phyloP scores from a whole-genome alignment of 2,329 filamentous ascomycete species.

The Colletotrichum simmondsii region DNA sequence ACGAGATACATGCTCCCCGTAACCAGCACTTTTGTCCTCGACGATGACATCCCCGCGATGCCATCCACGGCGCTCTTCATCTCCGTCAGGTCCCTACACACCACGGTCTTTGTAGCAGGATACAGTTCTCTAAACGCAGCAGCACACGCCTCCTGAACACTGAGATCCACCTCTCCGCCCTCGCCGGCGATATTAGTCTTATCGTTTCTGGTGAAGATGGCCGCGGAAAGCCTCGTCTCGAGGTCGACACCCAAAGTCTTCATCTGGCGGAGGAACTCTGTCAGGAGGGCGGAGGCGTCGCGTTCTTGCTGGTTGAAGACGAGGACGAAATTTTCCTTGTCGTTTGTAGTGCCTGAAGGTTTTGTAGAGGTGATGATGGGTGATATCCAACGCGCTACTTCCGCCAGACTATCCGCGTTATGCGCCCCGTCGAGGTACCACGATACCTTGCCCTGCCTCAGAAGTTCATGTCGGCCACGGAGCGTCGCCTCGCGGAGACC shows the following conservation, averaged over 20 bases:
- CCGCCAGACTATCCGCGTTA: constrained; percentile 87
- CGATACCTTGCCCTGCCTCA: constrained; percentile 64
- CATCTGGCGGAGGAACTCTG: constrained; percentile 53
- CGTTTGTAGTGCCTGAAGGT: too few relatives aligned
- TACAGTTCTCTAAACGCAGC: constrained; percentile 61
- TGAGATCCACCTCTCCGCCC: constrained; percentile 59
- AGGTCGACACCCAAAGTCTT: background rate
- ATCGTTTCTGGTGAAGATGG: constrained; percentile 66
- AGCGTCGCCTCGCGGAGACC: constrained; percentile 82
- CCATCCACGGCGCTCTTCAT: constrained; percentile 66
- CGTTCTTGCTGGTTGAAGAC: constrained; percentile 90
- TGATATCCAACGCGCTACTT: constrained; percentile 86
- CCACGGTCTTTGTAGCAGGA: constrained; percentile 52
- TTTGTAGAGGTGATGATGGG: constrained; percentile 47
- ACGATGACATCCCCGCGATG: constrained; percentile 49
- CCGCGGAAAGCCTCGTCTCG: constrained; percentile 70
- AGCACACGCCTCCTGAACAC: constrained; percentile 62
- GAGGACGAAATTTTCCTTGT: constrained; percentile 54
- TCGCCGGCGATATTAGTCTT: background rate
- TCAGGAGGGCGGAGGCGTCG: constrained; percentile 65
- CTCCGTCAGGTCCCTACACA: constrained; percentile 38
- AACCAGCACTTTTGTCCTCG: constrained; percentile 57
- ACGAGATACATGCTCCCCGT: constrained; percentile 74
- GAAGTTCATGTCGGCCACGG: constrained; percentile 81
- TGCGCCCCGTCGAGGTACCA: constrained; percentile 97